Base-by-base conservation (phyloP, 2,329 filamentous ascomycete species). In the Neofusicoccum sp. region DNA sequence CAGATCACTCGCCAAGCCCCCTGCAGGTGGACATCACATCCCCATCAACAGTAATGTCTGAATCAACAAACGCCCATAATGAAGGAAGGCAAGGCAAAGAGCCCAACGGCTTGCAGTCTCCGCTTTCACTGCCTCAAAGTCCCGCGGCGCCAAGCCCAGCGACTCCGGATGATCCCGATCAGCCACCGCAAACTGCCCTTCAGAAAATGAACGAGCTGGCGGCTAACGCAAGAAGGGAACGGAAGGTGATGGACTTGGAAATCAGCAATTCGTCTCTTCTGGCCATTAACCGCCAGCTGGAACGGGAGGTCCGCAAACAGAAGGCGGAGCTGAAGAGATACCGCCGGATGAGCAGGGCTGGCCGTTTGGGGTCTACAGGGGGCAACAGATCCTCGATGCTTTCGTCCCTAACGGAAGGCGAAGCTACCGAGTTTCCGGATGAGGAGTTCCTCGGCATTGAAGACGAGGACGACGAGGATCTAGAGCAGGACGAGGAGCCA, bases 201-300 rank as follows among this genome's bases (percentile, higher is more conserved):
- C 86, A 88, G 60, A 81, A 86, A 6, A 79, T 89, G 63, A 89
- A 86, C 63, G 92, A 96, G 63, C 81, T 91, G 6, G 91, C 95
- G 9, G 85, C 89, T n/a, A 95, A 91, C 71, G 95, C 95, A 12
- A 86, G 95, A 31, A 85, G 91, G 36, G 95, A 98, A 75, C 86
- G 95, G 63, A 99, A 98, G 78, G 93, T 99, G 1, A 85, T 98
- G 66, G 95, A 99, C 72, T 80, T 99, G 5, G 91, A 99, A 72
- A 99, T 99, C 65, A 96, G 90, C 60, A 99, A 99, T 70, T 95
- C 91, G 1, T 97, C 93, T 1, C 82, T 99, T 3, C 85, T 96
- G 61, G 95, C 95, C 41, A 98, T 99, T 76, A 99, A 99, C 71
- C 84, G 93, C 58, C 95, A 92, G 0, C 79, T 99, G 0, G 95